These are phyloP conservation scores for Ophiostoma himal-ulmi DNA, from an alignment of 2,329 filamentous ascomycete genomes.

Conservation along the genomic window DNA sequence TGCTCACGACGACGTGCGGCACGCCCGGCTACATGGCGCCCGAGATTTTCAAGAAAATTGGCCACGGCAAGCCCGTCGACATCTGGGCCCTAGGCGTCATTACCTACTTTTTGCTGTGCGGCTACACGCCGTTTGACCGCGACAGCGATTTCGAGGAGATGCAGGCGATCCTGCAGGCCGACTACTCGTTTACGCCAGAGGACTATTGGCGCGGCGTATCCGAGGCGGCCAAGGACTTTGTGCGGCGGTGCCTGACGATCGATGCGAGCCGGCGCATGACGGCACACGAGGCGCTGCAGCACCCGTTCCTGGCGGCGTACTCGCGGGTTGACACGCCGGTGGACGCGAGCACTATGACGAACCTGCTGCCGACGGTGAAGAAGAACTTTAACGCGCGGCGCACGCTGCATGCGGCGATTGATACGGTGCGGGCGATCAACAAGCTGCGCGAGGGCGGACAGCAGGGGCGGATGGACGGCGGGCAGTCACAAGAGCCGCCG, in stretches of 20 bases:
- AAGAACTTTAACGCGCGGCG: constrained; percentile 68
- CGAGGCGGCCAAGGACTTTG: constrained; percentile 80
- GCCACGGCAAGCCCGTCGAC: constrained; percentile 95
- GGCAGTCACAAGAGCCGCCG: constrained; percentile 44
- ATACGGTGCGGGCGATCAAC: constrained; percentile 65
- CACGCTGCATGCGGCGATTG: constrained; percentile 64
- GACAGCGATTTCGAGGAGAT: constrained; percentile 98
- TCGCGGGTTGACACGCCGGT: constrained; percentile 38
- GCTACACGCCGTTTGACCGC: constrained; percentile 96
- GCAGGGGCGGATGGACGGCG: constrained; percentile 56
- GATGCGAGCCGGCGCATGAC: constrained; percentile 85
- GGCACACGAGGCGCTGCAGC: constrained; percentile 68
- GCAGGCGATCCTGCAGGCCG: constrained; percentile 94
- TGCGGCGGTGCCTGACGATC: constrained; percentile 83
- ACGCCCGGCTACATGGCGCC: constrained; percentile 99
- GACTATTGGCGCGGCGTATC: constrained; percentile 98
- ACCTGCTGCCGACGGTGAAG: constrained; percentile 63
- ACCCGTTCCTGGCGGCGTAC: constrained; percentile 52
- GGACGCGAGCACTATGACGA: constrained; percentile 29
- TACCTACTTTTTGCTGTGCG: constrained; percentile 95
- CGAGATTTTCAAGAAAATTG: constrained; percentile 98
- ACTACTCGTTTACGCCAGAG: constrained; percentile 89
- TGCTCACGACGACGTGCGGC: constrained; percentile 93
- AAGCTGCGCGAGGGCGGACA: constrained; percentile 55
- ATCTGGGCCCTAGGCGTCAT: constrained; percentile 98